A percentile compares a stretch with the other conserved stretches of the same genome.
Conservation (phyloP, 495 filamentous ascomycete genomes). For the Jackrogersella multiformis region DNA sequence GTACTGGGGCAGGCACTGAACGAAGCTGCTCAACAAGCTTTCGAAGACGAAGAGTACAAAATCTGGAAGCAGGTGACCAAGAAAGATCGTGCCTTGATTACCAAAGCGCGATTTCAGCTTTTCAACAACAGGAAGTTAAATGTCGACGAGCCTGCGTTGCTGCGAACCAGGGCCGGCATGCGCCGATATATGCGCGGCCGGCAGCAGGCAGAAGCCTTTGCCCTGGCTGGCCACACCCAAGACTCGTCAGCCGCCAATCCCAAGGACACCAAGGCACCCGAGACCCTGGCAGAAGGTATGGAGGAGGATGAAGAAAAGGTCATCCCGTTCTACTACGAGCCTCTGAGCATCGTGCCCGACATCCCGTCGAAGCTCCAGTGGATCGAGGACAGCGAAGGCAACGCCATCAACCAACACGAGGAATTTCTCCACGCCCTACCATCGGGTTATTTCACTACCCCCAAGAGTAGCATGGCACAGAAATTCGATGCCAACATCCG, state of each 20-base stretch:
- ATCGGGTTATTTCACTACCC: slow-evolving; percentile 78
- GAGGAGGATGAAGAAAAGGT: slow-evolving; percentile 81
- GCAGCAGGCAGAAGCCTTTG: slow-evolving; percentile 65
- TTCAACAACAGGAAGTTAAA: slow-evolving; percentile 88
- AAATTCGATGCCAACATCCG: slow-evolving; percentile 90
- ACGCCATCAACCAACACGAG: slow-evolving; percentile 84
- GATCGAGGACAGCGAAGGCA: slow-evolving; percentile 85
- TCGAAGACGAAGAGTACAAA: slow-evolving; percentile 89
- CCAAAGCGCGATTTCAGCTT: slow-evolving; percentile 79
- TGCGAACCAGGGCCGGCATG: slow-evolving; percentile 73
- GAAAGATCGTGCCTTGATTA: slow-evolving; percentile 89
- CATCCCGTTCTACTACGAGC: slow-evolving; percentile 93
- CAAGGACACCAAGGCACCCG: slow-evolving; percentile 59
- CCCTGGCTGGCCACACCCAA: slow-evolving; percentile 41
- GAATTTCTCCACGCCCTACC: slow-evolving; percentile 80
- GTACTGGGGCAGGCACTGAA: slow-evolving; percentile 61
- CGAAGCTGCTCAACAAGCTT: slow-evolving; percentile 62
- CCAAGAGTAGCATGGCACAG: slow-evolving; percentile 75
- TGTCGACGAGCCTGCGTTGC: slow-evolving; percentile 83
- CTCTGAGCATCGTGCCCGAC: slow-evolving; percentile 85
- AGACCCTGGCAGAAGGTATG: slow-evolving; percentile 90
- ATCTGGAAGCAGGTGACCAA: slow-evolving; percentile 99
- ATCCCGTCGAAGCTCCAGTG: slow-evolving; percentile 78
- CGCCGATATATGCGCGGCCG: slow-evolving; percentile 80
- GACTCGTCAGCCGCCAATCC: slow-evolving; percentile 55